phyloP scores from a whole-genome alignment of 164 flowering plant genomes.

The Vitis labrusca region DNA sequence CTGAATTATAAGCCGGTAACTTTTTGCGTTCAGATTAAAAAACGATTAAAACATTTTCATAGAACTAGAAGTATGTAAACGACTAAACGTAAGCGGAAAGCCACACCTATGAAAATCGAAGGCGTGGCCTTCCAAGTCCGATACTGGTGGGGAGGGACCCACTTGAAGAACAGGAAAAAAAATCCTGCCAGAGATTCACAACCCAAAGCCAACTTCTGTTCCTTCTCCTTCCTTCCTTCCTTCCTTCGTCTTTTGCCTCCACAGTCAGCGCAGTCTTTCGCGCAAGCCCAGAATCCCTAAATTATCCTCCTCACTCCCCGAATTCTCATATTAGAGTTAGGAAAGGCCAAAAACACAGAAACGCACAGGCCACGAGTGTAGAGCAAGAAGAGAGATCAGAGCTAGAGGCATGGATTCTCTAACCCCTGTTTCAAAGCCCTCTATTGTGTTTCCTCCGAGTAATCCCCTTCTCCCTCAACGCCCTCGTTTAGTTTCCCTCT shows the following conservation, averaged over 20 bases:
- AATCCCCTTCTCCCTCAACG: conserved; percentile 27
- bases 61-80: too few relatives aligned
- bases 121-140: too few relatives aligned
- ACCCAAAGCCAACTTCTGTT: background rate
- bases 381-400: background rate
- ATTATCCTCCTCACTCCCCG: background rate
- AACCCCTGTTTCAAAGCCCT: conserved; percentile 52
- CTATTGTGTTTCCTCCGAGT: conserved; percentile 45
- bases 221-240: conserved; percentile 11
- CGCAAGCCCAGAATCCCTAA: conserved; percentile 5
- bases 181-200: background rate
- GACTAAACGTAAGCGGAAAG: too few relatives aligned
- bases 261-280: conserved; percentile 10
- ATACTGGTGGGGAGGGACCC: too few relatives aligned
- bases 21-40: too few relatives aligned
- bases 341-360: too few relatives aligned
- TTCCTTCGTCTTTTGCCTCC: background rate
- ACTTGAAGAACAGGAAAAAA: too few relatives aligned
- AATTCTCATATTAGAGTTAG: background rate
- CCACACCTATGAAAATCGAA: too few relatives aligned
- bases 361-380: background rate
- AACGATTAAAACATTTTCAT: too few relatives aligned
- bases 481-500: conserved; percentile 4
- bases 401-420: conserved; percentile 58
- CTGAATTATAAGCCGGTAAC: too few relatives aligned